Evolutionary conservation across 2,329 filamentous ascomycete species (phyloP), one percentile per base, ranked within the genome.

Genomic region (Venturia asperata): DNA sequence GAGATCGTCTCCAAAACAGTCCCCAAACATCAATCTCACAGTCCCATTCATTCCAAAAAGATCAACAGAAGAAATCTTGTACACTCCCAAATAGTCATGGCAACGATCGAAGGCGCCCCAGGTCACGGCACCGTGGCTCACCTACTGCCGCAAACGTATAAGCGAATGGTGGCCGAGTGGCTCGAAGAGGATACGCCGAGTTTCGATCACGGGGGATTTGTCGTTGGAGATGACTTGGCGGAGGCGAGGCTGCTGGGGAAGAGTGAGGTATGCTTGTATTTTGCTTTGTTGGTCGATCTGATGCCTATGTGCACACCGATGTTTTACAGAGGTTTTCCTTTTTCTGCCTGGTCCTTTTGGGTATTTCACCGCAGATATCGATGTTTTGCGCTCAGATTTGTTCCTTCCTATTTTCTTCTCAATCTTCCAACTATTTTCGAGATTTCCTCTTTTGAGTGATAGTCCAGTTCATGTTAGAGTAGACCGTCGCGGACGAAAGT

Each of bases 181-280:
- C 88, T 97, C 17, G 90, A 92, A 72, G 94, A 99, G 78, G 94
- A 99, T 79, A 95, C 92, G 3, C 94, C 94, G 5, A 94, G 91
- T 64, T 93, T 96, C 78, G 94, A 99, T 81, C 97, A 96, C 75
- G 94, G 91, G 72, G 94, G 94, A 67, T 99, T 96, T 76, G 94
- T 99, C 7, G 94, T 99, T 30, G 94, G 94, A 68, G 85, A 89
- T 47, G 79, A 78, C 19, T 73, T 78, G 11, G 77, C 77, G 0
- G 79, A 80, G 69, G 80, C 80, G 2, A 77, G 77, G 39, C 70
- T 87, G 24, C 73, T 87, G 27, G 85, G 84, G 2, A 87, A 87
- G 73, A 82, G 80, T 68, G 75, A 80, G 72, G 81, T 83, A 70
- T 15, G 13, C 63, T 37, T 34, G 41, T 10, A 27, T 52, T 41